Percentiles rank a stretch among this genome's conserved stretches.
These are phyloP conservation scores for Sequoiadendron giganteum DNA, from an alignment of 75 land plant genomes.

Conservation along the genomic window DNA sequence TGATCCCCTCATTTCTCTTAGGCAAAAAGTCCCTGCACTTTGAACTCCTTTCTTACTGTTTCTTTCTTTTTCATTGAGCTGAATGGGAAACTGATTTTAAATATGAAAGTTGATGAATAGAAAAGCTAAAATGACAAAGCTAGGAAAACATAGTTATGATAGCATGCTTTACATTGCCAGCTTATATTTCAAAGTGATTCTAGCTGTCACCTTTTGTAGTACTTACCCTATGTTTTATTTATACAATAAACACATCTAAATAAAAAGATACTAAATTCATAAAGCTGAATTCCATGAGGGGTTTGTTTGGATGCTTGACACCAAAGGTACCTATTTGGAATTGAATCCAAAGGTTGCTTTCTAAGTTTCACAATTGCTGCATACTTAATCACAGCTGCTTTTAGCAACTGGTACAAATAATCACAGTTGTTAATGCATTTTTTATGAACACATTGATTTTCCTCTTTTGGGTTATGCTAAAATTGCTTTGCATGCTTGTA, in stretches of 20 bases:
- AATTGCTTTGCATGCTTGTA: neutral
- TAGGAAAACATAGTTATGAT: neutral
- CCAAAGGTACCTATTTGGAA: neutral
- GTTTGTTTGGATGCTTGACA: neutral
- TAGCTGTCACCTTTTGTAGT: neutral
- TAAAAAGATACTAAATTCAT: neutral
- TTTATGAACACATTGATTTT: neutral
- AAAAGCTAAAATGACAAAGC: neutral
- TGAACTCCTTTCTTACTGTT: neutral
- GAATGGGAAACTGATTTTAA: neutral
- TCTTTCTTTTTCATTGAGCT: neutral
- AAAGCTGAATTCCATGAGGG: neutral
- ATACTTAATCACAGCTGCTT: neutral
- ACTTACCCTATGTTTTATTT: neutral
- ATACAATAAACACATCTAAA: neutral
- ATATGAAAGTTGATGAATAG: neutral
- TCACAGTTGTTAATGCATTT: neutral
- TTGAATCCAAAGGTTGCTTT: neutral
- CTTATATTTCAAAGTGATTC: neutral
- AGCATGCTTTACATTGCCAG: neutral
- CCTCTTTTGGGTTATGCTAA: neutral
- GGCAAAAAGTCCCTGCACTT: neutral
- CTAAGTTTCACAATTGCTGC: neutral
- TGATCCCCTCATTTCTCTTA: neutral
- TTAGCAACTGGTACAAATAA: neutral